Base-by-base conservation (phyloP, 192 early-diverging fungal genomes). In the Entophlyctis luteolus region DNA sequence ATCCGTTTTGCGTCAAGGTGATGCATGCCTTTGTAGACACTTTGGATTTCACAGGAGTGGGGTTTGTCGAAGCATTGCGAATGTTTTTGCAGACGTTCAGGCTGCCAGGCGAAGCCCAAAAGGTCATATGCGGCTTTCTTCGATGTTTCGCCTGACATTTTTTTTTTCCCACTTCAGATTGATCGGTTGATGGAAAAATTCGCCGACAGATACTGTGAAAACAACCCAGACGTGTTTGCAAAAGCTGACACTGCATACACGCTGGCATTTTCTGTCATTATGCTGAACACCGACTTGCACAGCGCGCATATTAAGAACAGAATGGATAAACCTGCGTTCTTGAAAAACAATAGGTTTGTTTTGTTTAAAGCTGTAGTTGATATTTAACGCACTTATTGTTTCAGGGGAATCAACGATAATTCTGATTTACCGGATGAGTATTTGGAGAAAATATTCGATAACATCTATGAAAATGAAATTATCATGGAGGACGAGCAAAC, bases 401-500 rank as follows among this genome's bases (percentile, higher is more conserved):
- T 25, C 38, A 70, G 91, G 34, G 95, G 95, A 32, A 91, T 95
- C 75, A 89, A 95, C 75, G 95, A 93, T 71, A 87, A 90, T 62
- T 72, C 71, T 6, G 87, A 95, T 75, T 74, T 97, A 48, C 84
- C 89, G 12, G 77, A 80, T 32, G 88, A 86, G 55, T 83, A 87
- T 50, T 78, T 96, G n/a, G 74, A 67, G 23, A 65, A 53, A 1
- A 92, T 94, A 39, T 98, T 86, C 71, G 88, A 96, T 48, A 86
- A 96, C 62, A 91, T 98, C 35, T 74, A 69, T 34, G 52, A 37
- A 12, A 86, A 95, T 60, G 95, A 98, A 78, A 98, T 98, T 71
- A 90, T 90, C 55, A 86, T 98, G 84, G 92, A 94, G 60, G 93
- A 95, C 62, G 93, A 98, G 56, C 86, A 84, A 14, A 86, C 86